Evolutionary conservation across 1,139 yeast species (phyloP), one percentile per base, ranked within the genome.

Genomic region (Taiozyma sp.): DNA sequence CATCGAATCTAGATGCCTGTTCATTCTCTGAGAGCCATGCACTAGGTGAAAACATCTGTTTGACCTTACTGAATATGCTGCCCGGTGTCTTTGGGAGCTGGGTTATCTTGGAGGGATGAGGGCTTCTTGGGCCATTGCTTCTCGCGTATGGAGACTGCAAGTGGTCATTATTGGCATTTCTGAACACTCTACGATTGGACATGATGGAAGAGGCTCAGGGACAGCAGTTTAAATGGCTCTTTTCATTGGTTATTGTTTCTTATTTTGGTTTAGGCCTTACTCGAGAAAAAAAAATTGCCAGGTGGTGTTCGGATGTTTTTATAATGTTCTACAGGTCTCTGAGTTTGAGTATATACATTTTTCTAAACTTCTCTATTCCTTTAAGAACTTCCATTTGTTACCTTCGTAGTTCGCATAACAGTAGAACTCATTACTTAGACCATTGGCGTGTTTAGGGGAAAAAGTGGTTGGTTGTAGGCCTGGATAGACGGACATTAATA

Each of bases 351-450:
- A 32, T 13, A 43, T 29, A 10, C 14, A 43, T 10, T 24, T 24
- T 4, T 32, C 35, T 32, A 32, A 14, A 14, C 19, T 14, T n/a
- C n/a, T n/a, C 34, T 37, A 16, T 11, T 50, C 45, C 43, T 35
- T 24, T 41, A 16, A 41, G 49, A 70, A 79, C 45, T 66, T 69
- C 86, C 86, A 81, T 45, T 68, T 65, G 3, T 62, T 59, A 50
- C 85, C 74, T 63, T 85, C 93, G 59, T 80, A 87, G 44, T 81
- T 77, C 1, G 97, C 89, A 63, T 88, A 89, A 62, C 96, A 88
- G 60, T 88, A 73, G 65, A 88, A 90, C 68, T 90, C 97, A 65
- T 90, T 90, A 62, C 91, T 84, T 52, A 90, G 74, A 0, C 96
- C 96, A 60, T 88, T 86, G 51, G 83, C 83, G 64, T 90, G 97